Evolutionary conservation across 371 early-diverging fungal species (phyloP), one percentile per base, ranked within the genome.

Genomic region (Actinomortierella ambigua): DNA sequence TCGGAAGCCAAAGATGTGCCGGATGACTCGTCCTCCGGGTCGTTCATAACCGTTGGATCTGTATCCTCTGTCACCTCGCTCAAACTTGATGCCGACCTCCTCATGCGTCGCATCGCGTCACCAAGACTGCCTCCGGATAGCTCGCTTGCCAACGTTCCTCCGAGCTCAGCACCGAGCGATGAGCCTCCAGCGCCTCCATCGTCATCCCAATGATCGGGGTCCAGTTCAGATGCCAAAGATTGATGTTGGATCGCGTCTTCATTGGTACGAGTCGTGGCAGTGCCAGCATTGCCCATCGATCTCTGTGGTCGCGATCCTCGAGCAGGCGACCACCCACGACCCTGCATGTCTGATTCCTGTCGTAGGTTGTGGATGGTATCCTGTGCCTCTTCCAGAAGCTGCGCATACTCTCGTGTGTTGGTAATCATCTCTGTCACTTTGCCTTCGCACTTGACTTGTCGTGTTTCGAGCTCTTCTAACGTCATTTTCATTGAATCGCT

Each of bases 381-480:
- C 59, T 88, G 88, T 2, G 88, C 88, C 57, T 86, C 84, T 56
- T 88, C 86, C 20, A 88, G 78, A 47, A 85, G 50, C 17, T 79
- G 63, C 8, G 88, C 85, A 69, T 88, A 88, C 63, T 88, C 86
- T 55, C 85, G 79, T 13, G 88, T 86, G 55, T 85, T 85, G 40
- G 83, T 81, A 40, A 86, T 85, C 84, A 88, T 85, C 29, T 81
- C 79, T 22, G 82, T 77, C 18, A 88, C 68, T 56, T 82, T 81
- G 29, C 83, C 84, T 50, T 88, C 88, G 29, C 83, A 84, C 50
- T 86, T 82, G 17, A 81, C 61, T 52, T 88, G 88, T 17, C 86
- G 83, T 0, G 76, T 59, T 65, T 88, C 88, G n/a, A 88, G 63
- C 61, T 88, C 87, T 28, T 83, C 82, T 55, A 88, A 78, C 20